phyloP scores from a whole-genome alignment of 192 early-diverging fungal species.

The Backusella liffmaniae region DNA sequence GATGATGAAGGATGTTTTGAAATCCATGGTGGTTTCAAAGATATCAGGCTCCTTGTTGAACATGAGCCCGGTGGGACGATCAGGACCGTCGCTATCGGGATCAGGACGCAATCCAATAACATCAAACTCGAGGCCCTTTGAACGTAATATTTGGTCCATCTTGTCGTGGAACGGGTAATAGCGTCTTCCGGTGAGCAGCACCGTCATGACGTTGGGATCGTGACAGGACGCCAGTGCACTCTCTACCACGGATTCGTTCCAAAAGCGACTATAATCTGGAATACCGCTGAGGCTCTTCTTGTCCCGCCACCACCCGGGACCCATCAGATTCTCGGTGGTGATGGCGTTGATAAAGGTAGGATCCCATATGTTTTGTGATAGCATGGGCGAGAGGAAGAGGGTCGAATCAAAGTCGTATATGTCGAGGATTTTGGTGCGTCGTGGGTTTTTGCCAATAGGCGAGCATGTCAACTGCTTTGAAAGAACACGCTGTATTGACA shows the following conservation, averaged over 20 bases:
- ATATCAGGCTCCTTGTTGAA: neutral
- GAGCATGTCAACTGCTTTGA: neutral
- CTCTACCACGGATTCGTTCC: slow-evolving; percentile 29
- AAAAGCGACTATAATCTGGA: slow-evolving; percentile 16
- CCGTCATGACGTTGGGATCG: slow-evolving; percentile 17
- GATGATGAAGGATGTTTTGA: slow-evolving; percentile 31
- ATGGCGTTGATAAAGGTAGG: neutral
- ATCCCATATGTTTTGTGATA: slow-evolving; percentile 18
- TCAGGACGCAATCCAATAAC: slow-evolving; percentile 35
- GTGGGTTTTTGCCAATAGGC: neutral
- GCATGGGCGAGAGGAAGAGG: slow-evolving; percentile 27
- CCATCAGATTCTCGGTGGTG: slow-evolving; percentile 21
- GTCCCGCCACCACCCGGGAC: slow-evolving; percentile 36
- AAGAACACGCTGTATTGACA: neutral
- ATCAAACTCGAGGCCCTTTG: slow-evolving; percentile 24
- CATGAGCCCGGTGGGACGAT: neutral
- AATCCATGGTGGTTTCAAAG: slow-evolving; percentile 28
- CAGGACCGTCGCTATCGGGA: slow-evolving; percentile 7
- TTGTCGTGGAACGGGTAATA: slow-evolving; percentile 25
- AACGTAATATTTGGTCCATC: slow-evolving; percentile 14
- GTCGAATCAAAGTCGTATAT: slow-evolving; percentile 39
- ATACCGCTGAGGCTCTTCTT: slow-evolving; percentile 14
- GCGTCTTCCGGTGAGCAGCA: slow-evolving; percentile 31
- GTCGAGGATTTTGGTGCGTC: slow-evolving; percentile 4
- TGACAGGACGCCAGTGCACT: slow-evolving; percentile 2